Percentiles rank a stretch among this genome's conserved stretches.
These are phyloP conservation scores for Clausena lansium DNA, from an alignment of 345 rosid genomes.

Conservation along the genomic window DNA sequence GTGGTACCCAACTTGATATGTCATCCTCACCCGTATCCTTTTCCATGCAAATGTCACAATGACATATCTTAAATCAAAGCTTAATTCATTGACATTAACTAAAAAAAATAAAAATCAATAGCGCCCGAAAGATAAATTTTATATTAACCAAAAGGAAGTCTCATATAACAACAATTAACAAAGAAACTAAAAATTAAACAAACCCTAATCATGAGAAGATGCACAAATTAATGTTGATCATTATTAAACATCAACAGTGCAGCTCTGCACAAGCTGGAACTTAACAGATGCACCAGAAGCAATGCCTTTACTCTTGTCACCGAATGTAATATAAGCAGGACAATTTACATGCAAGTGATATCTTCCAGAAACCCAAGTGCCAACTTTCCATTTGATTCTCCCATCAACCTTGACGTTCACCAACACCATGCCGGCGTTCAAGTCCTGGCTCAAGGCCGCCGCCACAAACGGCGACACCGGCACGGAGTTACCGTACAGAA, in stretches of 20 bases:
- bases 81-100: neutral
- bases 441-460: slow-evolving; percentile 47
- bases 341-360: slow-evolving; percentile 61
- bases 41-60: too few relatives aligned
- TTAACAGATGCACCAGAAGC: slow-evolving; percentile 36
- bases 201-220: neutral
- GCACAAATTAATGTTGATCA: neutral
- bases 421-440: slow-evolving; percentile 50
- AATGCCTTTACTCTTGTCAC: slow-evolving; percentile 16
- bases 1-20: too few relatives aligned
- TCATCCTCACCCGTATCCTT: too few relatives aligned
- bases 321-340: slow-evolving; percentile 45
- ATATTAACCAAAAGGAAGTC: neutral
- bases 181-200: neutral
- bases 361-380: slow-evolving; percentile 66
- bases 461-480: slow-evolving; percentile 47
- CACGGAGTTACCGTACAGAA: slow-evolving; percentile 43
- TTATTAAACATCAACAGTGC: slow-evolving; percentile 56
- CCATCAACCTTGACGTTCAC: slow-evolving; percentile 57
- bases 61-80: too few relatives aligned
- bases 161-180: neutral
- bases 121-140: neutral
- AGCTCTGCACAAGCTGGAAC: slow-evolving; percentile 50
- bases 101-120: neutral
- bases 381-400: slow-evolving; percentile 65